Base-by-base conservation (phyloP, 345 rosid species). In the Lepidium africanum region DNA sequence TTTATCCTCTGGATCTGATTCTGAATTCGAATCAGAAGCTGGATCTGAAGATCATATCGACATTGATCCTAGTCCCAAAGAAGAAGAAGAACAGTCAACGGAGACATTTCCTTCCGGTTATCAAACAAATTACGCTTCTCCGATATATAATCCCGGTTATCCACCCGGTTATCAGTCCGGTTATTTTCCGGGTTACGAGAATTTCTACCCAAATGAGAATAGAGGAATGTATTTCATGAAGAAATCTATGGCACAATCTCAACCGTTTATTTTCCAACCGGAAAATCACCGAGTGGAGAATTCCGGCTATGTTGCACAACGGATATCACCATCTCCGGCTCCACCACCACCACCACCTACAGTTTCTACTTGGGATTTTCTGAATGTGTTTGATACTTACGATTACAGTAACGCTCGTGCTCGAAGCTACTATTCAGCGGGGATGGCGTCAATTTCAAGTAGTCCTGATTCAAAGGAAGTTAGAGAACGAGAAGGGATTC, bases 401-500 rank as follows among this genome's bases (percentile, higher is more conserved):
- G 96, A 85, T 48, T 75, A 75, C 3, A 51, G 46, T 10, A 76
- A 39, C 63, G 77, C 55, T 11, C 59, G 73, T 61, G 59, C 70
- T 36, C 84, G 76, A 5, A 40, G 64, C 48, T 72, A 72, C 6
- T 64, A 63, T 41, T 72, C 85, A 2, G 54, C 41, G 37, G 72
- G 76, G 39, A 81, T 75, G 43, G 80, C 88, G 39, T 93, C 97
- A 36, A 83, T 48, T 36, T 59, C 90, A 5, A 87, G 97, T 59
- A 90, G 94, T 55, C 98, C 87, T 10, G 98, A 93, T 74, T 93
- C 94, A 5, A 87, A 84, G 52, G 97, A 87, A 72, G 92, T 93
- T 51, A 83, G 97, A 78, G 97, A 88, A 65, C 81, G 95, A 46
- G 98, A 93, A 81, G 97, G 97, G 49, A 90, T 93, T 59, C 98